Evolutionary conservation across 1,284 basidiomycete genomes (phyloP).

Genomic region (Xerocomus minutiporus): DNA sequence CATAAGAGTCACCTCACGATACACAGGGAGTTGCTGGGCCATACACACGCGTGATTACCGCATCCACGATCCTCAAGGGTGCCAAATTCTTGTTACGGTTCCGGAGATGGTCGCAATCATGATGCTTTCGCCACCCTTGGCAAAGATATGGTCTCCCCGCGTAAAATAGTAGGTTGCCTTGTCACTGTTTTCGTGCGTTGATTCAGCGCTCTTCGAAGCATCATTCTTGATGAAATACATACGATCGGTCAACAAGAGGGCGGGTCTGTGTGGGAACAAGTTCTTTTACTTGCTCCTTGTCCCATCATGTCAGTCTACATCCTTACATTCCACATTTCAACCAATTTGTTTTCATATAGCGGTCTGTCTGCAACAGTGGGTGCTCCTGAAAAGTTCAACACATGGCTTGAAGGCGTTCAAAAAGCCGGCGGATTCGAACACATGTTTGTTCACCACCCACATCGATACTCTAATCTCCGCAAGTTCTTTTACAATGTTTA

Average conservation of each 20-base stretch:
- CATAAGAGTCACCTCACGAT: not conserved
- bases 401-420: conserved; percentile 62
- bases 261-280: conserved; percentile 68
- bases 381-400: conserved; percentile 57
- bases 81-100: conserved; percentile 69
- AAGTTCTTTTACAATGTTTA: conserved; percentile 55
- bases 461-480: conserved; percentile 68
- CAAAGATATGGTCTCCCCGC: conserved; percentile 55
- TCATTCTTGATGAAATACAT: conserved; percentile 71
- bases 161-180: conserved; percentile 47
- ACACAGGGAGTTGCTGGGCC: conserved; percentile 55
- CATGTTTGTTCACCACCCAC: conserved; percentile 55
- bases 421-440: conserved; percentile 52
- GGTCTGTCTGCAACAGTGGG: conserved; percentile 71
- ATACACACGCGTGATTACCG: conserved; percentile 67
- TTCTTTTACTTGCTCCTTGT: conserved; percentile 58
- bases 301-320: conserved; percentile 58
- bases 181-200: not conserved
- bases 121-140: conserved; percentile 61
- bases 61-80: conserved; percentile 58
- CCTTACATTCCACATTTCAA: not conserved
- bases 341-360: conserved; percentile 30
- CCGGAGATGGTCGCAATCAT: conserved; percentile 66
- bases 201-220: conserved; percentile 34
- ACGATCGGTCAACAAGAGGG: conserved; percentile 65